Base-by-base conservation (phyloP, 257 asterid genomes). In the Jaltomata sinuosa region DNA sequence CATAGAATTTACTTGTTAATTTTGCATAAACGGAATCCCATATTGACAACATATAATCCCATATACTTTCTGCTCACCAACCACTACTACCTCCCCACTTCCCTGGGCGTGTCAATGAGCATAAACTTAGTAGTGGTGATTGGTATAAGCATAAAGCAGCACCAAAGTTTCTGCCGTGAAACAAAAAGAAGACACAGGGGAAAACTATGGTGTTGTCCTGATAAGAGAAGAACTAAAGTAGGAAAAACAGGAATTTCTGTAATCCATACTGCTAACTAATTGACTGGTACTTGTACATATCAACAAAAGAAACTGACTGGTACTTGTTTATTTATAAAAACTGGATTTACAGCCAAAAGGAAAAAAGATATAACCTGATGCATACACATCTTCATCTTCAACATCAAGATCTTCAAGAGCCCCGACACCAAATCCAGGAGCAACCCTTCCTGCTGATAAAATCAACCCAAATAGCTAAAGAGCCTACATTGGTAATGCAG, bases 371-470 rank as follows among this genome's bases (percentile, higher is more conserved):
- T 89, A 83, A 94, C 99, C 97, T 77, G 97, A 84, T 86, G 91
- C 92, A 88, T 94, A 96, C 52, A 94, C 94, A 86, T 96, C 99
- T 89, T 92, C 98, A 90, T 96, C 99, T 90, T 96, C 99, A 79
- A 87, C 94, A 89, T 93, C 99, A 79, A 94, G 89, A 61, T 96
- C 98, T 91, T 96, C 99, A 69, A 96, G 98, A 81, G 98, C 99
- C 64, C 99, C 99, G 59, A 94, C 91, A 65, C 99, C 98, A 88
- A 96, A 96, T 89, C 99, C 99, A 83, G 99, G 98, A 85, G 93
- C 98, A 59, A 86, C 79, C 91, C 92, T 96, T 87, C 93, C 97
- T 91, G 97, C 87, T 84, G 89, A 83, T 74, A 71, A 64, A 87
- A 76, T 84, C 36, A 80, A 49, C 84, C 32, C 38, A 85, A 83